Percentiles rank a stretch among this genome's conserved stretches.
Evolutionary conservation across 2,329 filamentous ascomycete genomes (phyloP).

Genomic region (Rhynchosporium agropyri): DNA sequence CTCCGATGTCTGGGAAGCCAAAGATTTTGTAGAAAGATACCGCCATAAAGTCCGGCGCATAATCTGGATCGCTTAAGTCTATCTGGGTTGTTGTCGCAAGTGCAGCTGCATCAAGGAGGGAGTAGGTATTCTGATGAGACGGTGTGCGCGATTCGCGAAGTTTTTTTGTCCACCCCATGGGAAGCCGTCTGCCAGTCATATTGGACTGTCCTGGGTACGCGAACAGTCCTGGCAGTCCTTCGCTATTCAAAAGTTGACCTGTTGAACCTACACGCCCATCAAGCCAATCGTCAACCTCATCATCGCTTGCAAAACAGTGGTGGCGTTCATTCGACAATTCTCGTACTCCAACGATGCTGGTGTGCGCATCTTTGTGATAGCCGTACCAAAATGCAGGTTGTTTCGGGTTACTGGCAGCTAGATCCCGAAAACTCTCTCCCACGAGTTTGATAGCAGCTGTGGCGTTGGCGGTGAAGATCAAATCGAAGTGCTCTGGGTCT

Average conservation of each 20-base stretch:
- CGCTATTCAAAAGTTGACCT: conserved; percentile 38
- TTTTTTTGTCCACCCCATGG: conserved; percentile 65
- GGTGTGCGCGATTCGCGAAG: conserved; percentile 45
- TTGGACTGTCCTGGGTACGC: conserved; percentile 67
- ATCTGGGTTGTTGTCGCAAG: conserved; percentile 75
- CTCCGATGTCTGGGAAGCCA: conserved; percentile 89
- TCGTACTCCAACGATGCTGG: conserved; percentile 80
- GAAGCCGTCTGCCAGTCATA: conserved; percentile 64
- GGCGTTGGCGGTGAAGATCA: conserved; percentile 91
- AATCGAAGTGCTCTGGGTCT: conserved; percentile 76
- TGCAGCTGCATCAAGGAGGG: conserved; percentile 84
- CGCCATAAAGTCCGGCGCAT: conserved; percentile 79
- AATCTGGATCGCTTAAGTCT: conserved; percentile 62
- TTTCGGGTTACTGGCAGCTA: conserved; percentile 61
- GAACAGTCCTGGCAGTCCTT: conserved; percentile 55
- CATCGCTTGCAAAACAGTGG: conserved; percentile 64
- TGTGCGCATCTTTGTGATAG: conserved; percentile 85
- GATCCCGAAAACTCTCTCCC: conserved; percentile 71
- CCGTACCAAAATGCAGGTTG: conserved; percentile 72
- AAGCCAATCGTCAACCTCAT: conserved; percentile 68
- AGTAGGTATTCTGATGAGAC: conserved; percentile 52
- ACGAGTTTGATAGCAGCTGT: conserved; percentile 89
- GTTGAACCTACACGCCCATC: conserved; percentile 26
- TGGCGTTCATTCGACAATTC: conserved; percentile 65
- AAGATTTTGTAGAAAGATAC: conserved; percentile 96